A percentile compares a stretch with the other conserved stretches of the same genome.
Conservation (phyloP, 176 grass and related monocot genomes). For the Musa schizocarpa region DNA sequence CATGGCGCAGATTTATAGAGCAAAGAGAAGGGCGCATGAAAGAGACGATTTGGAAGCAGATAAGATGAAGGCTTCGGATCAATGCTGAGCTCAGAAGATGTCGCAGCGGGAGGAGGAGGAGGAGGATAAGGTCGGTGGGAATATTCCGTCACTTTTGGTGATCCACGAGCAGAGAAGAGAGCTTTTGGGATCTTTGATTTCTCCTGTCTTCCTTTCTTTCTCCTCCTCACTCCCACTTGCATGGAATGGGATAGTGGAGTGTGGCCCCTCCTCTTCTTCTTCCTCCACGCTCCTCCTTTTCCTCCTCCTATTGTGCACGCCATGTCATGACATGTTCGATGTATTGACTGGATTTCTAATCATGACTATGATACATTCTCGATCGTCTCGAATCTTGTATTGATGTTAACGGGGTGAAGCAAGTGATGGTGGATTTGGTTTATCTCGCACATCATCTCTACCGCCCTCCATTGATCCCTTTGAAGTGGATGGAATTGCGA, state of each 20-base stretch:
- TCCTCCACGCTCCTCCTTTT: not conserved
- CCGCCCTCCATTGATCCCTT: too few relatives aligned
- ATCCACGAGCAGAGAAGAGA: not conserved
- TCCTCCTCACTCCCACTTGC: not conserved
- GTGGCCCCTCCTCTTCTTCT: not conserved
- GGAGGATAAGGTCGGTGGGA: conserved; percentile 14
- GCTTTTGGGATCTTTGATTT: not conserved
- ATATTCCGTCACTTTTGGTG: conserved; percentile 6
- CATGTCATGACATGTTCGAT: too few relatives aligned
- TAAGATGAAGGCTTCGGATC: not conserved
- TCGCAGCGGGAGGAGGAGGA: not conserved
- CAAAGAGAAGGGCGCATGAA: not conserved
- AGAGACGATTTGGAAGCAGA: not conserved
- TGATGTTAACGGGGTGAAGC: too few relatives aligned
- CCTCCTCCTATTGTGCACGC: too few relatives aligned
- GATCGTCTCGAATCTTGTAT: too few relatives aligned
- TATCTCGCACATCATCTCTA: too few relatives aligned
- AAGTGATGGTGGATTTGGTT: too few relatives aligned
- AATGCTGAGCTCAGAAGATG: not conserved
- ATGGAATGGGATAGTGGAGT: not conserved
- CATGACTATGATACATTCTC: too few relatives aligned
- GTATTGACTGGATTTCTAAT: too few relatives aligned
- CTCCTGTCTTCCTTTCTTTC: not conserved
- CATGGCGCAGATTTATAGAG: not conserved
- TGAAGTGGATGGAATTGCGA: too few relatives aligned